phyloP scores from a whole-genome alignment of 208 protist species.

The Crithidia sp. region DNA sequence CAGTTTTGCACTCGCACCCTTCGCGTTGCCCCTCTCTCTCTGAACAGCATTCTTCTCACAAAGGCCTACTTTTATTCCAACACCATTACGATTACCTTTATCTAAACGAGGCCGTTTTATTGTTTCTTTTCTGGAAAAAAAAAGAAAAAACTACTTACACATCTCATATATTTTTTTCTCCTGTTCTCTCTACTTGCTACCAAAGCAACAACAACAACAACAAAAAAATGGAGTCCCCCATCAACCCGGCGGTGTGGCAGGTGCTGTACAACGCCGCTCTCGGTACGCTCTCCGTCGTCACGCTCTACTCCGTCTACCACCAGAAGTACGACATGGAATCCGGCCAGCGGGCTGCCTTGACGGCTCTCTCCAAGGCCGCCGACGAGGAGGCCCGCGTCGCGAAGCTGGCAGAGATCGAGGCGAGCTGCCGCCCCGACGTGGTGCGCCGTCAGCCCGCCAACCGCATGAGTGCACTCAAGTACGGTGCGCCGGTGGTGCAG shows the following conservation, averaged over 20 bases:
- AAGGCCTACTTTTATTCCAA: no score
- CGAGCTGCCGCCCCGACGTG: constrained; percentile 60
- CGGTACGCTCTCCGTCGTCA: constrained; percentile 49
- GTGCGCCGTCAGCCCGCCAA: constrained; percentile 54
- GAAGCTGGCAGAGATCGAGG: constrained; percentile 55
- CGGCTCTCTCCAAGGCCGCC: constrained; percentile 40
- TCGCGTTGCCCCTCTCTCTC: no score
- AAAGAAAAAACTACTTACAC: no score
- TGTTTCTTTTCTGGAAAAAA: no score
- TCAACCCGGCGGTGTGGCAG: constrained; percentile 77
- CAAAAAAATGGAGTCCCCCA: constrained; percentile 80
- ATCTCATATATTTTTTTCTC: background rate
- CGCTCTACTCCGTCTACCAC: constrained; percentile 81
- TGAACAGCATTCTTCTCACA: no score
- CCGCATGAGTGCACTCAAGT: constrained; percentile 53
- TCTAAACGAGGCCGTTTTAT: no score
- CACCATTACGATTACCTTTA: no score
- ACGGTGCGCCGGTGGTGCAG: constrained; percentile 54
- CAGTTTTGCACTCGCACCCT: no score
- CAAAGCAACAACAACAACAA: background rate
- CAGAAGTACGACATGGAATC: constrained; percentile 70
- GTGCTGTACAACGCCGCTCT: constrained; percentile 70
- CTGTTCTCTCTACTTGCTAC: background rate
- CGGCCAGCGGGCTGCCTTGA: constrained; percentile 42
- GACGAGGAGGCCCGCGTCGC: constrained; percentile 41